Conservation (phyloP, 352 stramenopile genomes). For the Phytophthora ramorum region DNA sequence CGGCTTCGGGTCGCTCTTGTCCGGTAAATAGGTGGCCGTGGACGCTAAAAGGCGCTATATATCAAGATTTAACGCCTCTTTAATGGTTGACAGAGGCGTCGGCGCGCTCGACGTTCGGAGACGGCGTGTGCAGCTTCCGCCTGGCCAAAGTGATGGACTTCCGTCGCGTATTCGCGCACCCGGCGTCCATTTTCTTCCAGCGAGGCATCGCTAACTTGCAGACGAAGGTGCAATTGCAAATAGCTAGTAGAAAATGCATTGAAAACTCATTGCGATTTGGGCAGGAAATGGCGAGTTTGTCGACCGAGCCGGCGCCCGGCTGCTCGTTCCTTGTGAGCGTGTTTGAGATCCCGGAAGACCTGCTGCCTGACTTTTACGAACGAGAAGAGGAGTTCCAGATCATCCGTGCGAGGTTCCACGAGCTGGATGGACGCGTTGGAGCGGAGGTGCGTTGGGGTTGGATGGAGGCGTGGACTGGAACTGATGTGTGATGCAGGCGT, state of each 20-base stretch:
- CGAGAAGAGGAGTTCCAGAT: conserved; percentile 92
- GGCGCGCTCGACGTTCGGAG: conserved; percentile 88
- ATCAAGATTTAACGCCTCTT: not conserved
- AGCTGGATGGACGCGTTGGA: conserved; percentile 53
- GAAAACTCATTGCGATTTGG: not conserved
- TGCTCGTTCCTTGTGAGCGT: conserved; percentile 76
- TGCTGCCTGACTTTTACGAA: conserved; percentile 79
- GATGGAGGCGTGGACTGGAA: not conserved
- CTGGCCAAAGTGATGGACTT: conserved; percentile 85
- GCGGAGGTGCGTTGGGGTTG: conserved; percentile 28
- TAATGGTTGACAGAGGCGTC: conserved; percentile 56
- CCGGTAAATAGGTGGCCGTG: conserved; percentile 36
- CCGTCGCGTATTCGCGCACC: conserved; percentile 91
- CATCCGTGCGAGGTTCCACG: conserved; percentile 72
- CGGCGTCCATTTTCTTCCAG: conserved; percentile 94
- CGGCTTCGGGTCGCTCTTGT: conserved; percentile 93
- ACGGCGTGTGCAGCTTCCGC: conserved; percentile 88
- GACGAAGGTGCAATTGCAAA: conserved; percentile 58
- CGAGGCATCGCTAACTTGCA: conserved; percentile 87
- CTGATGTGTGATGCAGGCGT: conserved; percentile 35
- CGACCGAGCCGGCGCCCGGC: conserved; percentile 63
- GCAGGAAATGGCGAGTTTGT: conserved; percentile 92
- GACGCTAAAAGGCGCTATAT: not conserved
- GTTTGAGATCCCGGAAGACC: conserved; percentile 64
- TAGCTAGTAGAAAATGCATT: not conserved